phyloP scores from a whole-genome alignment of 331 rosid genomes.

The Quercus lobata region DNA sequence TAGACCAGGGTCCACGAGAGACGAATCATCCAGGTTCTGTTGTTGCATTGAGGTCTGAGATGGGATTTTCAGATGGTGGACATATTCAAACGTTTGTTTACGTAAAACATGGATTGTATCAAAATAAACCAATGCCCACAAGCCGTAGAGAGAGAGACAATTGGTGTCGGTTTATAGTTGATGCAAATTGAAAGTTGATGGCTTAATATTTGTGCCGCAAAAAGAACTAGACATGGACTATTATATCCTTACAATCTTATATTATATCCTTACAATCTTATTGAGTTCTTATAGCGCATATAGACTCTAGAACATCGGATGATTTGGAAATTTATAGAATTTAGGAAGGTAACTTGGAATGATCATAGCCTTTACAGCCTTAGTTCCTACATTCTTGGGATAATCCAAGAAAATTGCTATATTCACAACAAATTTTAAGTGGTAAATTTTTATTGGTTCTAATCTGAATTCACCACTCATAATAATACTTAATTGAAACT shows the following conservation, averaged over 20 bases:
- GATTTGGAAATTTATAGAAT: too few species aligned
- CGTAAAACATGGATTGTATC: conserved; percentile 30
- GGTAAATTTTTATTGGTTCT: too few species aligned
- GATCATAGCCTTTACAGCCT: too few species aligned
- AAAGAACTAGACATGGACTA: neutral
- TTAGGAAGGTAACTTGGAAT: too few species aligned
- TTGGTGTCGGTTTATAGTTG: conserved; percentile 30
- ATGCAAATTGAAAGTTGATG: conserved; percentile 20
- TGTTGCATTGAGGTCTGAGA: conserved; percentile 19
- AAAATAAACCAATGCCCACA: conserved; percentile 16
- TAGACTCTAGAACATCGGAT: too few species aligned
- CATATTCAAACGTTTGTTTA: conserved; percentile 31
- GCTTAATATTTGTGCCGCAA: neutral
- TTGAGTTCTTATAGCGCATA: neutral
- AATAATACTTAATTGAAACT: too few species aligned
- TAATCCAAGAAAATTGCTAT: too few species aligned
- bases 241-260: neutral
- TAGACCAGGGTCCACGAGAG: conserved; percentile 22
- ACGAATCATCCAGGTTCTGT: neutral
- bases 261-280: neutral
- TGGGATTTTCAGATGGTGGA: conserved; percentile 27
- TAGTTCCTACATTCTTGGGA: too few species aligned
- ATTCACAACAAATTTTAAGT: too few species aligned
- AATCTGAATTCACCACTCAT: rapidly evolving
- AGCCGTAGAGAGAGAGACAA: conserved; percentile 17